phyloP scores from a whole-genome alignment of 768 basidiomycete genomes.

The Leccinum incarnatum region DNA sequence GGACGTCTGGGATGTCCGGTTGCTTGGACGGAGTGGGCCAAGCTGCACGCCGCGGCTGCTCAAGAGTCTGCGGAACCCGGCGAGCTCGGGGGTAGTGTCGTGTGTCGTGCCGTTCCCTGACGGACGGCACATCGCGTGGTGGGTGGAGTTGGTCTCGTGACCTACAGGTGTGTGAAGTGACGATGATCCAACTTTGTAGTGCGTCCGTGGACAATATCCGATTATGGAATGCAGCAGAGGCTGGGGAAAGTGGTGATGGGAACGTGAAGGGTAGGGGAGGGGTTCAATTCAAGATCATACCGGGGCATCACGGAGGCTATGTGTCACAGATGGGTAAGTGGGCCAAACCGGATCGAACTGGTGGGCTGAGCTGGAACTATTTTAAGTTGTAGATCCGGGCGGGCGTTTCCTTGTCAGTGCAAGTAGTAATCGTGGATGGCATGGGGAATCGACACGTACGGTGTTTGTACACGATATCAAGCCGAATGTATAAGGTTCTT shows the following conservation, averaged over 20 bases:
- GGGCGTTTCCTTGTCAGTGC: conserved; percentile 86
- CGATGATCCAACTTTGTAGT: conserved; percentile 39
- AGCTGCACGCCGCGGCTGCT: conserved; percentile 69
- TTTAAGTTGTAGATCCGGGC: conserved; percentile 79
- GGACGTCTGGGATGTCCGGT: conserved; percentile 93
- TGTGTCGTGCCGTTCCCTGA: conserved; percentile 92
- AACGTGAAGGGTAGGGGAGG: conserved; percentile 61
- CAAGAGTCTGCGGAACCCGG: conserved; percentile 81
- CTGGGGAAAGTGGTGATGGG: conserved; percentile 64
- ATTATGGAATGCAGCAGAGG: conserved; percentile 87
- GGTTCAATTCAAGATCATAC: conserved; percentile 90
- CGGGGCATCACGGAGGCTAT: conserved; percentile 93
- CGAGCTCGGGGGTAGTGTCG: conserved; percentile 87
- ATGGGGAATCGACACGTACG: conserved; percentile 85
- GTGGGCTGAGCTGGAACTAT: conserved; percentile 25
- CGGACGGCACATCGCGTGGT: conserved; percentile 90
- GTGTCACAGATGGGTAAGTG: conserved; percentile 89
- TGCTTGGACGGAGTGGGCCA: conserved; percentile 62
- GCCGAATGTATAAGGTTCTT: conserved; percentile 33
- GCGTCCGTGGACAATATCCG: conserved; percentile 93
- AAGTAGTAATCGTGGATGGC: conserved; percentile 93
- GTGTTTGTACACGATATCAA: conserved; percentile 92
- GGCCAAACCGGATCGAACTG: conserved; percentile 12
- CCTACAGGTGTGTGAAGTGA: conserved; percentile 14
- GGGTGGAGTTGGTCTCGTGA: conserved; percentile 27